Evolutionary conservation across 2,329 filamentous ascomycete genomes (phyloP).

Genomic region (Microsporum audouinii): DNA sequence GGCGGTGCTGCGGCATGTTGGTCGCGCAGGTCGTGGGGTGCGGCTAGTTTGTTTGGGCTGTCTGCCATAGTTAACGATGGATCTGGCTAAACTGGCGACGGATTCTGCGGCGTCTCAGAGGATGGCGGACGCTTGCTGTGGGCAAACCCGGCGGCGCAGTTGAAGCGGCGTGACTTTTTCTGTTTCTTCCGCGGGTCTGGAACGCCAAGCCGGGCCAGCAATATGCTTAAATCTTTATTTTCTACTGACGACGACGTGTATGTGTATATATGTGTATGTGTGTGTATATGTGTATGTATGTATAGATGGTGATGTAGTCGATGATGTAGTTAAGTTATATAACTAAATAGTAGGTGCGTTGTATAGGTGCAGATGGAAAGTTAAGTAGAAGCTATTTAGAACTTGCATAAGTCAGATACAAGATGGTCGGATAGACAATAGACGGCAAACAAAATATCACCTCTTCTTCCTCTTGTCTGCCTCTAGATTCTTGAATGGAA

Average conservation of each 20-base stretch:
- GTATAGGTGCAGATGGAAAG: too few species aligned
- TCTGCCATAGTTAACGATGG: background rate
- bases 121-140: background rate
- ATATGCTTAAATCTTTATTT: conserved; percentile 14
- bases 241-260: conserved; percentile 17
- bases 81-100: conserved; percentile 3
- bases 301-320: background rate
- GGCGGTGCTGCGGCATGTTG: background rate
- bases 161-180: conserved; percentile 13
- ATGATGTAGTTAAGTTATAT: too few species aligned
- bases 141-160: background rate
- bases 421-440: background rate
- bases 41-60: background rate
- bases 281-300: background rate
- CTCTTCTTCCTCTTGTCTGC: conserved; percentile 38
- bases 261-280: background rate
- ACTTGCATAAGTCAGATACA: too few species aligned
- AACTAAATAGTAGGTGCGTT: too few species aligned
- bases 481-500: conserved; percentile 52
- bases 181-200: background rate
- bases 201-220: background rate
- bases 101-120: background rate
- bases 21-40: background rate
- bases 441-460: background rate
- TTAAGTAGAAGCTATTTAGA: too few species aligned